These are phyloP conservation scores for Yarrowia galli DNA, from an alignment of 1,139 yeast species.

Conservation along the genomic window DNA sequence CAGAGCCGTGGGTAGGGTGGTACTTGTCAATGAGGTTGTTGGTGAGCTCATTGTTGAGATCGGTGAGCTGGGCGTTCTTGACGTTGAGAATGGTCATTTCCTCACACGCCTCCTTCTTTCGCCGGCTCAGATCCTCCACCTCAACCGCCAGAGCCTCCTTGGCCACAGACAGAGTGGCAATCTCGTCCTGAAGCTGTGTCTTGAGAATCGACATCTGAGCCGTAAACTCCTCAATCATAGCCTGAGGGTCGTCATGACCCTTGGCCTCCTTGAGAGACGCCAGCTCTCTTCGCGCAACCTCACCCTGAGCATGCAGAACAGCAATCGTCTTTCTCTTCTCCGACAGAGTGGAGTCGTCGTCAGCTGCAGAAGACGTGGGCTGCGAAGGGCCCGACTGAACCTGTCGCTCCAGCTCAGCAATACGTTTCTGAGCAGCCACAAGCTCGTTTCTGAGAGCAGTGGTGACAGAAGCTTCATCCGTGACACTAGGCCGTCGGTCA, in stretches of 20 bases:
- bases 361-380: constrained; percentile 39
- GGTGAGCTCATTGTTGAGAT: constrained; percentile 52
- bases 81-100: constrained; percentile 50
- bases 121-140: constrained; percentile 45
- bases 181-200: constrained; percentile 48
- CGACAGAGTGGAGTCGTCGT: constrained; percentile 46
- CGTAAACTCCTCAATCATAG: constrained; percentile 46
- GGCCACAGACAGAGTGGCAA: constrained; percentile 48
- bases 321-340: constrained; percentile 51
- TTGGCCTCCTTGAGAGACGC: constrained; percentile 45
- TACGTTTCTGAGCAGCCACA: constrained; percentile 47
- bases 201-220: constrained; percentile 47
- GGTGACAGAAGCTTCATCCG: constrained; percentile 4
- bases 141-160: constrained; percentile 50
- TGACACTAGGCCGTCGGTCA: constrained; percentile 10
- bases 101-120: constrained; percentile 48
- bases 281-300: constrained; percentile 49
- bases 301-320: constrained; percentile 49
- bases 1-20: constrained; percentile 43
- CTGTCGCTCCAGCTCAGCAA: constrained; percentile 49
- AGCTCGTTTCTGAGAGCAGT: constrained; percentile 44
- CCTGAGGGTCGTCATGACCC: constrained; percentile 43
- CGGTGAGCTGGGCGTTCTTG: constrained; percentile 51
- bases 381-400: constrained; percentile 41
- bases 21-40: constrained; percentile 51